These are phyloP conservation scores for Irpex sp. DNA, from an alignment of 1,284 basidiomycete species.

Conservation along the genomic window DNA sequence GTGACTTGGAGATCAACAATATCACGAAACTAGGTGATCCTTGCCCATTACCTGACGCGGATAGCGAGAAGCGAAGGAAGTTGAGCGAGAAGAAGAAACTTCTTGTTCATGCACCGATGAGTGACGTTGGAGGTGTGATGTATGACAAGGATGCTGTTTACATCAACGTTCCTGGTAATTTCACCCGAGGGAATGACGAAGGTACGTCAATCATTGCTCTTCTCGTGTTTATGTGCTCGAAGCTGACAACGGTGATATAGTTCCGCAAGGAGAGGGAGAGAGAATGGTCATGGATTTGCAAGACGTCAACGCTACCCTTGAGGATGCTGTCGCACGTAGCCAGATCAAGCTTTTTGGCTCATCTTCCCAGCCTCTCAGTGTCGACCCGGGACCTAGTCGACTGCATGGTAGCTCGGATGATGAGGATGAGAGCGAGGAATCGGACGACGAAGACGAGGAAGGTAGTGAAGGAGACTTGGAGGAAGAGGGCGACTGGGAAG, in stretches of 20 bases:
- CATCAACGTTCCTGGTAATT: constrained; percentile 95
- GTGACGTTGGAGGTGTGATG: constrained; percentile 94
- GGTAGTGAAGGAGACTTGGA: constrained; percentile 20
- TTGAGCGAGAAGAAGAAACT: constrained; percentile 94
- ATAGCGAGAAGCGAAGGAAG: constrained; percentile 90
- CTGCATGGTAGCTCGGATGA: constrained; percentile 10
- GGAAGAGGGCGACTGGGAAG: constrained; percentile 21
- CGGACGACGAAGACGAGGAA: constrained; percentile 20
- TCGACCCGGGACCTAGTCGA: constrained; percentile 33
- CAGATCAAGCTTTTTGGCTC: constrained; percentile 86
- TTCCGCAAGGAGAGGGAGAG: constrained; percentile 87
- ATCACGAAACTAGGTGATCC: constrained; percentile 86
- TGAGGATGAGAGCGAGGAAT: constrained; percentile 9
- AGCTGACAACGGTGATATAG: constrained; percentile 31
- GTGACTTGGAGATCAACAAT: constrained; percentile 77
- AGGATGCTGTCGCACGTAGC: constrained; percentile 77
- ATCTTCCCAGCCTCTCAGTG: constrained; percentile 45
- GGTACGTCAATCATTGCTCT: constrained; percentile 34
- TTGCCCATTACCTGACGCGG: constrained; percentile 89
- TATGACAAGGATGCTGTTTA: constrained; percentile 99
- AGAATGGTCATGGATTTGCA: constrained; percentile 98
- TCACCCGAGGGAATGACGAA: constrained; percentile 68
- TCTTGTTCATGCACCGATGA: constrained; percentile 97
- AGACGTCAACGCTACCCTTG: constrained; percentile 81
- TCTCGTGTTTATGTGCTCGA: not conserved